Evolutionary conservation across 2,329 filamentous ascomycete genomes (phyloP), one percentile per base, ranked within the genome.

Genomic region (Trichoderma gracile): DNA sequence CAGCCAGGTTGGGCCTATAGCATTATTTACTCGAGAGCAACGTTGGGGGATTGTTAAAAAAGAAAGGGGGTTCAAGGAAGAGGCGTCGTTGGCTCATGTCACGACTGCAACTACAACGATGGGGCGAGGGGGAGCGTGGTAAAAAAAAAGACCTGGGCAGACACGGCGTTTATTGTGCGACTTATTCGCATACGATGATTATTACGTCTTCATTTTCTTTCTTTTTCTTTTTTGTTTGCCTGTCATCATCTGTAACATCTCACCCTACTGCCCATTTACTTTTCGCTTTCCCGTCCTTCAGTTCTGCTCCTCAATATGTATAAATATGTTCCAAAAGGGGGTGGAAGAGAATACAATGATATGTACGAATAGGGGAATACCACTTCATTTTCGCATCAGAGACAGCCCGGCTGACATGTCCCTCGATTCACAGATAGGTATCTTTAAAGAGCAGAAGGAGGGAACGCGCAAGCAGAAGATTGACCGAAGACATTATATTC

Each of bases 301-400:
- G 23, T 12, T 53, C 15, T 9, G 30, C 30, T 30, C 30, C 25
- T 40, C 40, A 30, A 17, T 23, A 50, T 62, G 58, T 62, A 9
- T 30, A 54, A n/a, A 9, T 30, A 19, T 30, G 30, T 45, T 14
- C 23, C 45, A 53, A 33, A n/a, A 47, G 25, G 27, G 49, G 40
- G 17, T 17, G 38, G 47, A 27, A 30, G 30, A 47, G 27, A 40
- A n/a, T 63, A 25, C 60, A 43, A 63, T 5, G 52, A 21, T 55
- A 9, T 62, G 60, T 63, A 56, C 43, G 52, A 63, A 42, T 56
- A 56, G 52, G 43, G 33, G 25, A 63, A 63, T 63, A 63, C 60
- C 52, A 56, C 45, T 56, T 56, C 55, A 50, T 10, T 23, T 27
- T 42, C 50, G 7, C 2, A 60, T 5, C 27, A 60, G 46, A 30